Evolutionary conservation across 208 protist species (phyloP).

Genomic region (Trypanosoma congolense): DNA sequence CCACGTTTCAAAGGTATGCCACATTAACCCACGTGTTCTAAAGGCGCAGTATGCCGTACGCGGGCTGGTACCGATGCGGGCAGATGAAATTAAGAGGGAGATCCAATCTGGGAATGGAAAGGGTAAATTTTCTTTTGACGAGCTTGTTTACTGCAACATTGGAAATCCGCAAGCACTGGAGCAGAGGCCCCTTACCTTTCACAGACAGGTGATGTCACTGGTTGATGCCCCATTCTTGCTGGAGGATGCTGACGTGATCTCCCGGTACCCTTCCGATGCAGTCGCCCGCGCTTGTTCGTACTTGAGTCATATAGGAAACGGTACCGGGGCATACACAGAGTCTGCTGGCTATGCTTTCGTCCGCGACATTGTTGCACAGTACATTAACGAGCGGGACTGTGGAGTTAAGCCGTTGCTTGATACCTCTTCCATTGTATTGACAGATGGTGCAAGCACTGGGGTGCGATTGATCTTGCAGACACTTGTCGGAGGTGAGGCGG

Average conservation of each 20-base stretch:
- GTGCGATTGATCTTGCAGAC: conserved; percentile 87
- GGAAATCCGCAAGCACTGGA: conserved; percentile 97
- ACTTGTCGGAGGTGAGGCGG: conserved; percentile 58
- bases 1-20: background rate
- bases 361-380: conserved; percentile 88
- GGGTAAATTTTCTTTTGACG: conserved; percentile 49
- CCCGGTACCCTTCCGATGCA: conserved; percentile 85
- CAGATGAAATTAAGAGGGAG: conserved; percentile 69
- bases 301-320: conserved; percentile 42
- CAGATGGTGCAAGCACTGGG: conserved; percentile 94
- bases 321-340: conserved; percentile 95
- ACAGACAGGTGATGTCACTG: conserved; percentile 90
- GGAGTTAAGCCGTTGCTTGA: conserved; percentile 28
- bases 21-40: conserved; percentile 67
- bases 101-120: conserved; percentile 32
- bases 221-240: conserved; percentile 71
- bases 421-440: conserved; percentile 88
- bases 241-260: conserved; percentile 36
- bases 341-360: conserved; percentile 89
- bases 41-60: conserved; percentile 87
- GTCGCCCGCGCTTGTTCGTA: conserved; percentile 84
- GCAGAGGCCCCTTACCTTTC: conserved; percentile 97
- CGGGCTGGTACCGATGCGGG: conserved; percentile 74
- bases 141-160: conserved; percentile 99
- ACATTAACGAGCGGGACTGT: conserved; percentile 93